Evolutionary conservation across 2,329 filamentous ascomycete species (phyloP).

Genomic region (Phialophora chinensis): DNA sequence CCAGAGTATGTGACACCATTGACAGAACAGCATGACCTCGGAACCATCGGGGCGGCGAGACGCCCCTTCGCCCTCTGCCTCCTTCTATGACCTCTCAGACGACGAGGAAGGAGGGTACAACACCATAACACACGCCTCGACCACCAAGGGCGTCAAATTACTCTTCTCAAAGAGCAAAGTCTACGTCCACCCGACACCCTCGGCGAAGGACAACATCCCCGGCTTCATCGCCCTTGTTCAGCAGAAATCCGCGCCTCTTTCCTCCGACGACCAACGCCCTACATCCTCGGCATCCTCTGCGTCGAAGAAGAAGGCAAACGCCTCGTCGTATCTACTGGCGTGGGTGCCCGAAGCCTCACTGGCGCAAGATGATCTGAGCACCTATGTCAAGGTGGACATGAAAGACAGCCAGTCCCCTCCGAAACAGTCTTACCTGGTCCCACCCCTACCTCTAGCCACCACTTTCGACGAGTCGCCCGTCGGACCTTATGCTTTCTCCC

Average conservation of each 20-base stretch:
- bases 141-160: constrained; percentile 85
- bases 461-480: constrained; percentile 68
- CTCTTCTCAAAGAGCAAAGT: constrained; percentile 98
- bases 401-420: constrained; percentile 80
- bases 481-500: constrained; percentile 86
- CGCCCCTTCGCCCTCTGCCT: constrained; percentile 76
- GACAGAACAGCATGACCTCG: constrained; percentile 24
- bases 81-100: constrained; percentile 95
- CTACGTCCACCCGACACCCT: constrained; percentile 93
- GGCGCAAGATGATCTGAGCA: constrained; percentile 76
- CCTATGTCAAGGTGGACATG: constrained; percentile 95
- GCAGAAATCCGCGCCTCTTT: constrained; percentile 65
- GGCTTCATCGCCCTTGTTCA: constrained; percentile 93
- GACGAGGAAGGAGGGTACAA: constrained; percentile 95
- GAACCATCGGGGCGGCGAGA: constrained; percentile 25
- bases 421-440: constrained; percentile 86
- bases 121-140: constrained; percentile 81
- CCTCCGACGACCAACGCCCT: constrained; percentile 42
- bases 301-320: constrained; percentile 51
- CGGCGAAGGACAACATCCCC: constrained; percentile 91
- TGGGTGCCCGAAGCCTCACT: constrained; percentile 92
- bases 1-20: neutral
- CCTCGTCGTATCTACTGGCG: constrained; percentile 77
- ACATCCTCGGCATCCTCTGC: constrained; percentile 51
- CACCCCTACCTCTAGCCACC: constrained; percentile 85